Conservation (phyloP, 2,329 filamentous ascomycete genomes). For the Fusarium chaquense region DNA sequence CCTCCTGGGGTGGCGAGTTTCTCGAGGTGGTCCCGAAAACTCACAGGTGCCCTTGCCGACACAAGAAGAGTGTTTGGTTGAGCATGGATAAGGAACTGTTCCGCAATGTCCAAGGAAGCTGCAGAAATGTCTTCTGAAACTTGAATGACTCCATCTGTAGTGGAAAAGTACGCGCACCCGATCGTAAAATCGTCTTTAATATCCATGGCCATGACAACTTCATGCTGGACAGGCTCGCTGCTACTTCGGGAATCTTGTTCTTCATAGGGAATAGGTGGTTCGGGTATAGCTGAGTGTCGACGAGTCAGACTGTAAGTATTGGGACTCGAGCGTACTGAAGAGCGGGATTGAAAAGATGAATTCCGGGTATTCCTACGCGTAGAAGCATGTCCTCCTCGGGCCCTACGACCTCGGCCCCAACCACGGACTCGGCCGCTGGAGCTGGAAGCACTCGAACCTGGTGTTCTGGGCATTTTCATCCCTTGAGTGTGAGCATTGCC, state of each 20-base stretch:
- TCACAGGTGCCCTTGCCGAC: slow-evolving; percentile 60
- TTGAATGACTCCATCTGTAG: slow-evolving; percentile 75
- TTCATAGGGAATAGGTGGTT: neutral
- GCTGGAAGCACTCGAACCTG: slow-evolving; percentile 15
- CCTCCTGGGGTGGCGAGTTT: slow-evolving; percentile 26
- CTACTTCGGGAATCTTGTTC: slow-evolving; percentile 14
- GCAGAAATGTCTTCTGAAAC: slow-evolving; percentile 81
- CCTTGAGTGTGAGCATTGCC: neutral
- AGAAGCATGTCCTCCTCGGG: slow-evolving; percentile 1
- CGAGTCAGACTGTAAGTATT: neutral
- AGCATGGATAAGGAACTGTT: slow-evolving; percentile 67
- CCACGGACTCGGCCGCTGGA: slow-evolving; percentile 22
- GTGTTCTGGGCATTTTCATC: slow-evolving; percentile 27
- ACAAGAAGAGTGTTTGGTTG: slow-evolving; percentile 69
- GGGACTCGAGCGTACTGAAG: neutral
- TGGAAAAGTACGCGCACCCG: slow-evolving; percentile 87
- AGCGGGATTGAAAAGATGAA: slow-evolving; percentile 19
- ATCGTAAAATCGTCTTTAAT: slow-evolving; percentile 76
- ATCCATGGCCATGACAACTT: slow-evolving; percentile 85
- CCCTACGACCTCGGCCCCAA: slow-evolving; percentile 4
- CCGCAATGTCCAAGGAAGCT: slow-evolving; percentile 76
- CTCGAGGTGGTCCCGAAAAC: slow-evolving; percentile 52
- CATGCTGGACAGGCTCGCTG: slow-evolving; percentile 50
- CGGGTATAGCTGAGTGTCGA: neutral
- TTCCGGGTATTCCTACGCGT: slow-evolving; percentile 1